A percentile compares a stretch with the other conserved stretches of the same genome.
These are phyloP conservation scores for Melanopsichium pennsylvanicum DNA, from an alignment of 1,284 basidiomycete species.

Conservation along the genomic window DNA sequence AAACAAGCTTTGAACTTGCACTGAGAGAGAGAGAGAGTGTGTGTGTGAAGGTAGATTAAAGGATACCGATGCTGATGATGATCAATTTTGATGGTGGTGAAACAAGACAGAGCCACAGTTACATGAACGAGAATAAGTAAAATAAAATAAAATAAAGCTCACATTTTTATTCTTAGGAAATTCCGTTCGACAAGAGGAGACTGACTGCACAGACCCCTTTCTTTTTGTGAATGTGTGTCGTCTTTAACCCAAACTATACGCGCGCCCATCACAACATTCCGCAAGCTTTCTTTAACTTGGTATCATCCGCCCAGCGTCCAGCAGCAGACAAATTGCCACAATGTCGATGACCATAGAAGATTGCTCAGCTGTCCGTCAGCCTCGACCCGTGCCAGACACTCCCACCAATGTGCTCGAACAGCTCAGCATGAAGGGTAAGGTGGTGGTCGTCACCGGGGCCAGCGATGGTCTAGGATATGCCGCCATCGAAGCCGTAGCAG, in stretches of 20 bases:
- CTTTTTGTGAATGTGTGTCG: not conserved
- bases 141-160: too few species aligned
- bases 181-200: not conserved
- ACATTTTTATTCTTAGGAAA: too few species aligned
- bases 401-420: conserved; percentile 47
- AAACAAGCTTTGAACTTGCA: too few species aligned
- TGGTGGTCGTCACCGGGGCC: conserved; percentile 61
- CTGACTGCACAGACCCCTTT: not conserved
- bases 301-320: not conserved
- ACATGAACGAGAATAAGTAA: too few species aligned
- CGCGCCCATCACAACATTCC: too few species aligned
- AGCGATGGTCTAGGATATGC: conserved; percentile 64
- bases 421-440: conserved; percentile 63
- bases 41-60: too few species aligned
- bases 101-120: too few species aligned
- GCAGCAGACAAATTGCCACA: not conserved
- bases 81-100: too few species aligned
- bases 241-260: too few species aligned
- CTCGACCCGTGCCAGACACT: conserved; percentile 37
- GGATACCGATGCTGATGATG: not conserved
- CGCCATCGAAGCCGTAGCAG: conserved; percentile 61
- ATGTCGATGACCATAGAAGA: conserved; percentile 57
- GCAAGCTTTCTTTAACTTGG: not conserved
- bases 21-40: too few species aligned
- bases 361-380: conserved; percentile 39